Conservation (phyloP, 2,329 filamentous ascomycete genomes). For the Aciculosporium take region DNA sequence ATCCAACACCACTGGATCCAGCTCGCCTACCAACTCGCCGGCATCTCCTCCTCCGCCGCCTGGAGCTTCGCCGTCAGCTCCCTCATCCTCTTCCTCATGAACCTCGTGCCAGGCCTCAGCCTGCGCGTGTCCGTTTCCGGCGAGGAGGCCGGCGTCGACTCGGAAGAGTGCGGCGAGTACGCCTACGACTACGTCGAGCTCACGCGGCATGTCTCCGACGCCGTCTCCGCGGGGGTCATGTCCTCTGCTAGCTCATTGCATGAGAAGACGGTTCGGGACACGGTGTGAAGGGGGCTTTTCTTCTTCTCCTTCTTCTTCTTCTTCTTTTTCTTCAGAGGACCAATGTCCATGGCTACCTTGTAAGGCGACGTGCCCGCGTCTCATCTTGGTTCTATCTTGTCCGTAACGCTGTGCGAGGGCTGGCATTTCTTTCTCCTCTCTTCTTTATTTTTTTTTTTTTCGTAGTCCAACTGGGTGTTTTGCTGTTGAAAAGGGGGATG, state of each 20-base stretch:
- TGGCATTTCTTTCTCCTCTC: background rate
- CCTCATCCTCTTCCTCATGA: slow-evolving; percentile 55
- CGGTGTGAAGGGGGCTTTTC: background rate
- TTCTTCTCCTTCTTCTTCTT: background rate
- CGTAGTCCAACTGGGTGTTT: too few relatives aligned
- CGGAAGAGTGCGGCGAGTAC: slow-evolving; percentile 68
- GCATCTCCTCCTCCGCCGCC: slow-evolving; percentile 46
- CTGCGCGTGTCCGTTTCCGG: slow-evolving; percentile 53
- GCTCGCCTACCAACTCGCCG: slow-evolving; percentile 57
- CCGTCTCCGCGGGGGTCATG: slow-evolving; percentile 10
- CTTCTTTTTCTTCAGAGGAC: background rate
- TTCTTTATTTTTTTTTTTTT: background rate
- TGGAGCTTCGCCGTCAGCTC: slow-evolving; percentile 56
- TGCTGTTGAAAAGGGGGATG: too few relatives aligned
- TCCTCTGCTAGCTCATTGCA: slow-evolving; percentile 14
- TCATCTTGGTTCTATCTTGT: too few relatives aligned
- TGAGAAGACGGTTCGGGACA: slow-evolving; percentile 14
- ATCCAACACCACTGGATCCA: slow-evolving; percentile 57
- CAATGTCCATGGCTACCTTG: too few relatives aligned
- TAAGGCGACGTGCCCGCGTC: too few relatives aligned
- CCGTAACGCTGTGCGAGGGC: too few relatives aligned
- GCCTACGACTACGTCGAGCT: slow-evolving; percentile 73
- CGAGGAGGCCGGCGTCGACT: slow-evolving; percentile 56
- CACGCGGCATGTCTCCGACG: slow-evolving; percentile 43
- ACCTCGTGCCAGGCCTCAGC: slow-evolving; percentile 55